Conservation (phyloP, 2,329 filamentous ascomycete genomes). For the Nemania sp. region DNA sequence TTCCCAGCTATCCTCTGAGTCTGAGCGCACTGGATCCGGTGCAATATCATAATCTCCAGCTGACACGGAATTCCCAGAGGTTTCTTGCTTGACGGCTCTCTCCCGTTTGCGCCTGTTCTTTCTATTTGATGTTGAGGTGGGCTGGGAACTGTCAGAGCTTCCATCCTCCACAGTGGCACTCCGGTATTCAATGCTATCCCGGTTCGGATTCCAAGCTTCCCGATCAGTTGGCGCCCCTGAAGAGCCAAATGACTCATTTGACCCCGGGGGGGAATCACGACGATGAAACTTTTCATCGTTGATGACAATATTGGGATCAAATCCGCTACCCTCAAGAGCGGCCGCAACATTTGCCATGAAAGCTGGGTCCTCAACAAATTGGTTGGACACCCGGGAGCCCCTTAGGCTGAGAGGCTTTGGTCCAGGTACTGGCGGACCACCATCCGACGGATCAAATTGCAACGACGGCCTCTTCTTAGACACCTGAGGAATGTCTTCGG, state of each 20-base stretch:
- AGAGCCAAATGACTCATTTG: conserved; percentile 55
- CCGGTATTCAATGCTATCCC: conserved; percentile 48
- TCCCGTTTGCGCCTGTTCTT: conserved; percentile 46
- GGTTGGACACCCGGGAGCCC: conserved; percentile 61
- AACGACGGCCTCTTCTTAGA: conserved; percentile 41
- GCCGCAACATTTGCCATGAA: conserved; percentile 73
- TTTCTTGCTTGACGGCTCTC: conserved; percentile 42
- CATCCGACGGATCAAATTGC: conserved; percentile 47
- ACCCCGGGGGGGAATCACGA: conserved; percentile 66
- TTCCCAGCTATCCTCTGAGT: background rate
- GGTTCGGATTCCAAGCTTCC: conserved; percentile 1
- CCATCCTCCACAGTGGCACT: conserved; percentile 45
- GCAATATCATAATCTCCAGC: conserved; percentile 27
- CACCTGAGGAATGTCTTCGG: conserved; percentile 19
- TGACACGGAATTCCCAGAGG: conserved; percentile 33
- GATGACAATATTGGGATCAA: conserved; percentile 72
- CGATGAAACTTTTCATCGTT: conserved; percentile 66
- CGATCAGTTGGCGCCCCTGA: background rate
- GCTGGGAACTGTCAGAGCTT: conserved; percentile 32
- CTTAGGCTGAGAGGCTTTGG: conserved; percentile 59
- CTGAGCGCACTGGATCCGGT: conserved; percentile 27
- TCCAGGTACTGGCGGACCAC: conserved; percentile 57
- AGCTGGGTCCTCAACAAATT: conserved; percentile 68
- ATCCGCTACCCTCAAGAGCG: conserved; percentile 69
- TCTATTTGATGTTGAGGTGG: conserved; percentile 36